A percentile compares a stretch with the other conserved stretches of the same genome.
phyloP scores from a whole-genome alignment of 805 yeast genomes.

The Kuraishia piskuri region DNA sequence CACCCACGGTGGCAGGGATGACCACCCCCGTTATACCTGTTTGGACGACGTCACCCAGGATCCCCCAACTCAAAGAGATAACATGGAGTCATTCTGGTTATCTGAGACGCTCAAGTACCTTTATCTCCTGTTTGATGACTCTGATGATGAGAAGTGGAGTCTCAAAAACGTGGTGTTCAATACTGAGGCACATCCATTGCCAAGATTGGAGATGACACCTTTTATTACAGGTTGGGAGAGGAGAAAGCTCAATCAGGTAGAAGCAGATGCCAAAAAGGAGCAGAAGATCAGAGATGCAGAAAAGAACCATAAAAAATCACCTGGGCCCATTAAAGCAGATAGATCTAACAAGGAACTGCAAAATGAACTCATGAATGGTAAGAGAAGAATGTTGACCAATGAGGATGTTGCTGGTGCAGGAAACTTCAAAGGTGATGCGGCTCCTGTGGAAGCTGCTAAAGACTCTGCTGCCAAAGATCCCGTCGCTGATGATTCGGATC shows the following conservation, averaged over 20 bases:
- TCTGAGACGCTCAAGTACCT: constrained; percentile 89
- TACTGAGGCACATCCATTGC: constrained; percentile 92
- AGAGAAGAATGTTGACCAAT: not conserved
- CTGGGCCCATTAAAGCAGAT: constrained; percentile 1
- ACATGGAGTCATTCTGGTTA: constrained; percentile 88
- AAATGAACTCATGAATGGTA: not conserved
- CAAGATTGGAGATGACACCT: constrained; percentile 48
- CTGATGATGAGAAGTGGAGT: constrained; percentile 50
- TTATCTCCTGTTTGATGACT: constrained; percentile 67
- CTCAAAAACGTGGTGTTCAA: constrained; percentile 69
- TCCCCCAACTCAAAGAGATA: constrained; percentile 49
- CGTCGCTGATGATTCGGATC: not conserved
- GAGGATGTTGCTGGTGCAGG: not conserved
- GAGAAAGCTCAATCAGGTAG: constrained; percentile 3
- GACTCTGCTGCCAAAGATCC: not conserved
- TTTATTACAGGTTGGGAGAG: constrained; percentile 61
- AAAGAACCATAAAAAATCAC: not conserved
- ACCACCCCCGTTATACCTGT: constrained; percentile 44
- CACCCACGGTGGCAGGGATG: constrained; percentile 36
- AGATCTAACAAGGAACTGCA: constrained; percentile 1
- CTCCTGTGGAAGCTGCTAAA: not conserved
- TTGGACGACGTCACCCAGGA: constrained; percentile 58
- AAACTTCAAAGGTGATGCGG: not conserved
- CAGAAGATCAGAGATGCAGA: constrained; percentile 3
- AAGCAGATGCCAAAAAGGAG: constrained; percentile 22